Conservation (phyloP, 169 alveolate species). For the Eimeria brunetti region DNA sequence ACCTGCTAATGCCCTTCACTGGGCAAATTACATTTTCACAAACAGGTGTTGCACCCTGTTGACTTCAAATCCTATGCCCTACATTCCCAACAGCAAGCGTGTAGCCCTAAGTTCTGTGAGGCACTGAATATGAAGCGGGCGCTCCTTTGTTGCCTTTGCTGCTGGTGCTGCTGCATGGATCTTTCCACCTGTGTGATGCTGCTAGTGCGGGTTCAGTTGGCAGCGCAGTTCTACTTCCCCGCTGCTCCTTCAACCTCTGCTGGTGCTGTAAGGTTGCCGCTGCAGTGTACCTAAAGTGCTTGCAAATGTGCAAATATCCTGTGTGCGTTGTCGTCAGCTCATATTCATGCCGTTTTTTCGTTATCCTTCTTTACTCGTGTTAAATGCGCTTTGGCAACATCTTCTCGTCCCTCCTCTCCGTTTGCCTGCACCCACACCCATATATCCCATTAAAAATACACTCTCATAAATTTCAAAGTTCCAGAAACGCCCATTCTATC, state of each 20-base stretch:
- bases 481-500: not conserved
- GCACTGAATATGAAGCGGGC: not conserved
- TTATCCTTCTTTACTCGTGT: not conserved
- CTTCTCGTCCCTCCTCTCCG: not conserved
- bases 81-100: not conserved
- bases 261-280: not conserved
- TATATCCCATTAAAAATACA: not conserved
- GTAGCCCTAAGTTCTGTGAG: not conserved
- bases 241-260: not conserved
- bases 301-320: not conserved
- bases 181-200: not conserved
- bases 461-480: not conserved
- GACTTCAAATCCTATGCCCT: not conserved
- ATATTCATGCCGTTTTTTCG: not conserved
- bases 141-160: not conserved
- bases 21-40: not conserved
- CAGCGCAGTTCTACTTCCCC: not conserved
- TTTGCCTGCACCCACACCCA: not conserved
- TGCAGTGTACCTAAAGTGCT: not conserved
- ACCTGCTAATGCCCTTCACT: not conserved
- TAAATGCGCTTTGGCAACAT: not conserved
- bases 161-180: not conserved
- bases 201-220: not conserved
- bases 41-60: not conserved
- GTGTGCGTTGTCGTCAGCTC: not conserved